Evolutionary conservation across 2,329 filamentous ascomycete species (phyloP).

Genomic region (Colletotrichum australisinense): DNA sequence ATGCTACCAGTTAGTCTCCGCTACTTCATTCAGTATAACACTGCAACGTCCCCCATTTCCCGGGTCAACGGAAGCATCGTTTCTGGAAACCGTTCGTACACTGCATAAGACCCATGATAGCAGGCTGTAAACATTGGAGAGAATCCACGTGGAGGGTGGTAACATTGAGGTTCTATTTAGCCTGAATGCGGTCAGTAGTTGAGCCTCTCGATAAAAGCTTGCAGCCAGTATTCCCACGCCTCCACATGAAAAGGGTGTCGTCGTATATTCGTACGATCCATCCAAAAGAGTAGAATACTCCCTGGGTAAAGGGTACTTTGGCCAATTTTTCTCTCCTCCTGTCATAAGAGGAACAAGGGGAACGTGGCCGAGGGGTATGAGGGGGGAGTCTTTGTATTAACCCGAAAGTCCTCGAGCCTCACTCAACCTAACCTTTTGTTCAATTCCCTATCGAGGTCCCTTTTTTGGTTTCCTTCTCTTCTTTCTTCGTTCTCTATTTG

Average conservation of each 20-base stretch:
- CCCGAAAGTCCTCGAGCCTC: no score
- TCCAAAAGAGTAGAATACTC: no score
- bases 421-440: no score
- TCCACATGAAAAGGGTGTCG: no score
- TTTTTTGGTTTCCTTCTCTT: no score
- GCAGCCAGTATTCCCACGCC: no score
- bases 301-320: neutral
- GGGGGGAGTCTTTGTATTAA: neutral
- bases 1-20: constrained; percentile 21
- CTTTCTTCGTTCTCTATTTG: no score
- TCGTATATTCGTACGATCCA: no score
- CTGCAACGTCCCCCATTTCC: constrained; percentile 11
- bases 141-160: neutral
- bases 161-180: constrained; percentile 13
- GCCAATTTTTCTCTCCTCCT: neutral
- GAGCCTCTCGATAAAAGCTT: constrained; percentile 10
- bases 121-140: neutral
- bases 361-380: neutral
- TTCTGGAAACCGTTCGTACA: neutral
- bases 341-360: neutral
- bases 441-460: no score
- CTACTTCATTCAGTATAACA: neutral
- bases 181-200: constrained; percentile 8
- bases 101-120: no score
- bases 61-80: constrained; percentile 19